Conservation (phyloP, 2,329 filamentous ascomycete species). For the Alternaria incomplexa region DNA sequence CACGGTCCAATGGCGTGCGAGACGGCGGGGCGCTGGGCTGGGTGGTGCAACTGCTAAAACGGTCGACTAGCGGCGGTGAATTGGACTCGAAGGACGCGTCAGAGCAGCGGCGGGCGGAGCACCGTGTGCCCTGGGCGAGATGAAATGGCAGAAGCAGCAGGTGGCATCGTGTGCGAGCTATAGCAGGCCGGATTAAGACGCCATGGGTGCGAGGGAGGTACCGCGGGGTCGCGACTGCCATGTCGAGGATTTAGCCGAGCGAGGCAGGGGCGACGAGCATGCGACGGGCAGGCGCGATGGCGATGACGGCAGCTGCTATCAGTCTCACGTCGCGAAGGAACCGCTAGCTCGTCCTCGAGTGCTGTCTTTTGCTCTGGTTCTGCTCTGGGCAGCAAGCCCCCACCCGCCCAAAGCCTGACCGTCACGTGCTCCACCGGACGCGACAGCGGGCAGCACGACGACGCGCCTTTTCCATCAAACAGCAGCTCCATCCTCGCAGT, state of each 20-base stretch:
- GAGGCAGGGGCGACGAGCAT: conserved; percentile 1
- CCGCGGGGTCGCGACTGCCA: conserved; percentile 19
- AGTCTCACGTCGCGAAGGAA: background rate
- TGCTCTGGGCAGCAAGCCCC: background rate
- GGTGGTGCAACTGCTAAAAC: conserved; percentile 43
- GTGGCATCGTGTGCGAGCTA: conserved; percentile 17
- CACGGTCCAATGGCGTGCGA: conserved; percentile 20
- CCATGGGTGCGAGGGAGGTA: conserved; percentile 6
- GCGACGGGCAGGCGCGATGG: conserved; percentile 4
- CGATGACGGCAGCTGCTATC: conserved; percentile 5
- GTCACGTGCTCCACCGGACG: conserved; percentile 31
- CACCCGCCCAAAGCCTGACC: background rate
- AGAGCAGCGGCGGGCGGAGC: conserved; percentile 21
- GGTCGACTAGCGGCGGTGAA: conserved; percentile 40
- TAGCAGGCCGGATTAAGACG: conserved; percentile 20
- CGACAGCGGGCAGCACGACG: background rate
- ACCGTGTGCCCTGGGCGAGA: conserved; percentile 26
- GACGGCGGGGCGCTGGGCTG: conserved; percentile 29
- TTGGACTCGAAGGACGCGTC: conserved; percentile 38
- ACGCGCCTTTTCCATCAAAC: background rate
- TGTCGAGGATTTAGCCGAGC: conserved; percentile 33
- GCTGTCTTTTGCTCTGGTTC: too few relatives aligned
- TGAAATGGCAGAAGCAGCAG: conserved; percentile 26
- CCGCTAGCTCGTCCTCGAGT: background rate
- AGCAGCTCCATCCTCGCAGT: background rate